Evolutionary conservation across 1,284 basidiomycete species (phyloP), one percentile per base, ranked within the genome.

Genomic region (Athelia sp.): DNA sequence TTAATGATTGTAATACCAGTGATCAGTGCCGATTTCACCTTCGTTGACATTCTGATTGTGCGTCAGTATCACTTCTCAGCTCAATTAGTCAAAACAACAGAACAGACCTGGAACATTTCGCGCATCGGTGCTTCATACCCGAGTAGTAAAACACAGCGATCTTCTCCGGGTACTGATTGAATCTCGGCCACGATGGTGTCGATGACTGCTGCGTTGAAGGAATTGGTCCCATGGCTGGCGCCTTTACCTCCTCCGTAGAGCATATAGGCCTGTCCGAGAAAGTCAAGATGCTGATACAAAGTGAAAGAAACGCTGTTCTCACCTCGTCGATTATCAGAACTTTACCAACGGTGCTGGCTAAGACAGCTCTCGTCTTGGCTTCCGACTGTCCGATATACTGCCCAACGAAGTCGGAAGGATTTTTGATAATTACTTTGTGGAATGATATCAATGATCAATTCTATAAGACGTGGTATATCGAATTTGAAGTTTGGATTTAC

Each of bases 111-210:
- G 58, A 87, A 86, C 84, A 86, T 86, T 22, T 83, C 78, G 23
- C 68, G 62, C 72, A 87, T 86, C 54, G 84, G 69, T 0, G 76
- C 68, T 52, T 79, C 76, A 59, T 87, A 87, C 10, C 84, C 83
- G 1, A 84, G 61, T 31, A 86, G 58, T 22, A 86, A 66, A 1
- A 86, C 81, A 50, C 82, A 84, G 2, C 83, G 74, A 56, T 86
- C 84, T 50, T 86, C 83, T 0, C 83, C 82, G 0, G 81, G 79
- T 1, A 72, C 72, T 48, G 74, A 82, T 57, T 87, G 84, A 9
- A 86, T 76, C 59, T 85, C 84, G 0, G 84, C 84, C 0, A 86
- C 84, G 48, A 86, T 78, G 1, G 84, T 85, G 53, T 86, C 84
- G 46, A 86, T 81, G 40, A 86, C 84, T 0, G 81, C 73, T 1